Evolutionary conservation across 2,329 filamentous ascomycete species (phyloP), one percentile per base, ranked within the genome.

Genomic region (Aspergillus versicolor): DNA sequence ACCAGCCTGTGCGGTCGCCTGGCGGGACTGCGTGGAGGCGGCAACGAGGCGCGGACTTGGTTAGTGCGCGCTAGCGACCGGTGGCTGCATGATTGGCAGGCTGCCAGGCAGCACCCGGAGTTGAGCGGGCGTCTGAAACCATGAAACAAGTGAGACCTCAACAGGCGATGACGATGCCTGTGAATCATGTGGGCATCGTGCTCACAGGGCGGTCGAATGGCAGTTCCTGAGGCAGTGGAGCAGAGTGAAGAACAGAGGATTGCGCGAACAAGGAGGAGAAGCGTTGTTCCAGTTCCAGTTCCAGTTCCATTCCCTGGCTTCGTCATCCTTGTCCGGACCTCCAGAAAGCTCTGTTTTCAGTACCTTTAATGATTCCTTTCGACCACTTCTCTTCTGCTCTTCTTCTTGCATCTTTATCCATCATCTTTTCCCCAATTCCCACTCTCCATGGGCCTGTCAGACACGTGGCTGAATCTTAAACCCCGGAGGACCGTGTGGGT

Each of bases 401-500:
- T 34, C 21, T 47, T 13, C 27, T 30, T 30, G 27, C 27, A 30
- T 32, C 22, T 24, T 7, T n/a, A 32, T 32, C 44, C 41, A 30
- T 7, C 40, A 34, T 24, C 17, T 17, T 37, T 43, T 9, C 15
- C 21, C 8, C 34, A 38, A n/a, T 37, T 13, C 3, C 13, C 34
- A 15, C 37, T 32, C 43, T 32, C 43, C 17, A 46, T 59, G 48
- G 43, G 27, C 13, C 38, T 40, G 17, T n/a, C 21, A 21, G 57
- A 59, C 13, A 27, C 27, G 34, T 51, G 47, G n/a, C 32, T 49
- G 27, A 45, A 24, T 3, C 37, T 46, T 19, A 48, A 44, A 27
- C 44, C 44, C 19, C 52, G 44, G 37, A 56, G 53, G 40, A 41
- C 57, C 5, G 48, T 48, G 22, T 52, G 52, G 48, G 32, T 59